These are phyloP conservation scores for Pichia sp. DNA, from an alignment of 1,139 yeast genomes.

Conservation along the genomic window DNA sequence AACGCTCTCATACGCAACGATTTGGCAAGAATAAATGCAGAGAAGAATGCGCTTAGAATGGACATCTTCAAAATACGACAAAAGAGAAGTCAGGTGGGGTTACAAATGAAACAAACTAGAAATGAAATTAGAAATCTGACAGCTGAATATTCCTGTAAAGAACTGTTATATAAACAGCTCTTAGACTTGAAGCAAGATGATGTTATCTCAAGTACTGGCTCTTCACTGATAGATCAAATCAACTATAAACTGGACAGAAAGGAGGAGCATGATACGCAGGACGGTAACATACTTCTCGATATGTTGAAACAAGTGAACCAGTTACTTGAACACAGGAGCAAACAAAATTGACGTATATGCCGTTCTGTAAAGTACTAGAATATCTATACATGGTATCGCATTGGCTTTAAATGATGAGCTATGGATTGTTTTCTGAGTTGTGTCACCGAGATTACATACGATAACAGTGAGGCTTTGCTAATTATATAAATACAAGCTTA, in stretches of 20 bases:
- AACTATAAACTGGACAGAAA: not conserved
- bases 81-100: constrained; percentile 34
- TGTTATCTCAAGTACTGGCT: not conserved
- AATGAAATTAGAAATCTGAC: constrained; percentile 27
- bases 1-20: constrained; percentile 36
- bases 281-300: not conserved
- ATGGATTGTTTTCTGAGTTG: not conserved
- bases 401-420: too few species aligned
- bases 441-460: not conserved
- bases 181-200: constrained; percentile 5
- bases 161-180: constrained; percentile 16
- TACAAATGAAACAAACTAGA: constrained; percentile 35
- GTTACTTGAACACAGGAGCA: too few species aligned
- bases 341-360: too few species aligned
- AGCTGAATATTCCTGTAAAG: constrained; percentile 23
- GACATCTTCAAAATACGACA: constrained; percentile 34
- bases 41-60: constrained; percentile 36
- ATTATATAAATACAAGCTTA: too few species aligned
- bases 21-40: constrained; percentile 32
- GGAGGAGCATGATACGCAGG: not conserved
- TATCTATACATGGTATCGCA: too few species aligned
- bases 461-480: too few species aligned
- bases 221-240: not conserved
- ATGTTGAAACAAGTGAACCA: not conserved
- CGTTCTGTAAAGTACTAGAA: too few species aligned